Evolutionary conservation across 345 rosid species (phyloP).

Genomic region (Trapa incisa): DNA sequence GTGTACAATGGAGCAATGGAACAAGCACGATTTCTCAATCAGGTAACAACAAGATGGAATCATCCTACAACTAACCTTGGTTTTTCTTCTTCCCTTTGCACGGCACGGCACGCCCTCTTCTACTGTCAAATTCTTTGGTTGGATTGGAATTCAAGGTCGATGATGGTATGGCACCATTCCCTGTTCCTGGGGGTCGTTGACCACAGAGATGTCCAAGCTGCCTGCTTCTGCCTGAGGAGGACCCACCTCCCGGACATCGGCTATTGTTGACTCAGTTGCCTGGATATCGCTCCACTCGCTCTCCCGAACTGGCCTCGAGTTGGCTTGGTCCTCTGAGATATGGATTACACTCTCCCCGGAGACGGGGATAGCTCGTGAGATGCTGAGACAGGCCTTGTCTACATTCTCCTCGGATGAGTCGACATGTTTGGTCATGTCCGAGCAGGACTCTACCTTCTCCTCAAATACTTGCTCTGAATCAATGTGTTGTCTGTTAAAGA

Average conservation of each 20-base stretch:
- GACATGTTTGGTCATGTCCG: conserved; percentile 53
- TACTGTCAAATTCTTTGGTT: not conserved
- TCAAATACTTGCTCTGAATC: conserved; percentile 70
- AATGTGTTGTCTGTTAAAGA: conserved; percentile 53
- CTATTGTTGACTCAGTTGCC: conserved; percentile 68
- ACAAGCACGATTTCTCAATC: not conserved
- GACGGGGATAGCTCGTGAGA: conserved; percentile 37
- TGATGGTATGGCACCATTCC: conserved; percentile 33
- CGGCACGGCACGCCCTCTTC: not conserved
- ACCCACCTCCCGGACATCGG: conserved; percentile 69
- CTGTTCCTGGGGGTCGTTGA: conserved; percentile 36
- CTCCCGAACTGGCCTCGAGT: conserved; percentile 45
- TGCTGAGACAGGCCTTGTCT: conserved; percentile 80
- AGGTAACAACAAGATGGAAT: not conserved
- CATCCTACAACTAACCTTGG: not conserved
- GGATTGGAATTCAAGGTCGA: conserved; percentile 35
- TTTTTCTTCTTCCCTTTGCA: not conserved
- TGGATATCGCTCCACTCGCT: conserved; percentile 82
- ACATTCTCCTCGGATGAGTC: conserved; percentile 60
- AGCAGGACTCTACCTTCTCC: conserved; percentile 49
- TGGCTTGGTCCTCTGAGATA: conserved; percentile 46
- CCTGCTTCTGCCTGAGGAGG: conserved; percentile 44
- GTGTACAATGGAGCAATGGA: not conserved
- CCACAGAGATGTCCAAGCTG: conserved; percentile 73
- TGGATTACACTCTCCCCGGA: conserved; percentile 49